phyloP scores from a whole-genome alignment of 2,329 filamentous ascomycete genomes.

The Chaetomiaceae sp. region DNA sequence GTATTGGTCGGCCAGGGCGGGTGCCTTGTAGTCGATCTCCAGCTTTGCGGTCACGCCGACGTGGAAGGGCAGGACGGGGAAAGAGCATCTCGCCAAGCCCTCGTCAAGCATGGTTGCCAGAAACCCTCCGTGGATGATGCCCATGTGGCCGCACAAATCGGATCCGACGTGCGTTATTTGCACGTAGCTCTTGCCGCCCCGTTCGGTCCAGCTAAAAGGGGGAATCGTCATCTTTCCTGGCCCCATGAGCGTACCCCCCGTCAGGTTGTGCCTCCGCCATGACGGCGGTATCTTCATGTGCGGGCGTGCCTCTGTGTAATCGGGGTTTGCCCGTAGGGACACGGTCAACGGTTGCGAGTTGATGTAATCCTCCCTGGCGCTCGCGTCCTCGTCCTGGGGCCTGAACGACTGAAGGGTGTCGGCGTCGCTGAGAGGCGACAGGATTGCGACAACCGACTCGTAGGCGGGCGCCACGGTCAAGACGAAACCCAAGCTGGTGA shows the following conservation, averaged over 20 bases:
- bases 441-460: conserved; percentile 40
- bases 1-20: conserved; percentile 68
- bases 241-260: conserved; percentile 71
- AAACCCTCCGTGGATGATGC: conserved; percentile 83
- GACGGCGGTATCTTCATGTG: conserved; percentile 76
- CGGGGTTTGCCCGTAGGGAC: conserved; percentile 59
- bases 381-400: conserved; percentile 47
- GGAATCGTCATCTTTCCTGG: conserved; percentile 72
- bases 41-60: conserved; percentile 82
- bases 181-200: conserved; percentile 61
- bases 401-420: conserved; percentile 65
- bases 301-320: conserved; percentile 70
- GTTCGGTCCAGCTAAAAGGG: conserved; percentile 69
- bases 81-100: conserved; percentile 79
- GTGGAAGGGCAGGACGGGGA: conserved; percentile 79
- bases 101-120: conserved; percentile 92
- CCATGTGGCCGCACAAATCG: conserved; percentile 81
- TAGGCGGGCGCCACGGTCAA: conserved; percentile 51
- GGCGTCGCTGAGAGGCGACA: conserved; percentile 52
- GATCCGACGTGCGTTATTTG: conserved; percentile 71
- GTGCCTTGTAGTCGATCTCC: conserved; percentile 74
- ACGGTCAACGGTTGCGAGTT: conserved; percentile 66
- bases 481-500: conserved; percentile 46
- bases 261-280: conserved; percentile 69
- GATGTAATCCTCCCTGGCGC: conserved; percentile 66